These are phyloP conservation scores for Lodderomyces beijingensis DNA, from an alignment of 1,139 yeast species.

Conservation along the genomic window DNA sequence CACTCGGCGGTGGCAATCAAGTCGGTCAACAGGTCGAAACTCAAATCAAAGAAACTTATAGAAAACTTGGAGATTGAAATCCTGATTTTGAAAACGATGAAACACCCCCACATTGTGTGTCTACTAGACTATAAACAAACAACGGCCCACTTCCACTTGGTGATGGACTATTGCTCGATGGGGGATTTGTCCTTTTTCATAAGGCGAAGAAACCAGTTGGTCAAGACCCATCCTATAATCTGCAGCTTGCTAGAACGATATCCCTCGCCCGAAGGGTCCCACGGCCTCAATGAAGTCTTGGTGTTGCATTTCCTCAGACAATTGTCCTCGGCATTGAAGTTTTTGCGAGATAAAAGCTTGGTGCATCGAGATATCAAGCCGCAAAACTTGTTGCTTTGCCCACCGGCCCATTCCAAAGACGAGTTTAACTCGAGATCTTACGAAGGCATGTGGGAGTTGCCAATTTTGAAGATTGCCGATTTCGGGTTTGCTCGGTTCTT, in stretches of 20 bases:
- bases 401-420: slow-evolving; percentile 58
- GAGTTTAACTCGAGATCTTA: slow-evolving; percentile 56
- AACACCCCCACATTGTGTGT: slow-evolving; percentile 90
- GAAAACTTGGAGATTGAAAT: slow-evolving; percentile 93
- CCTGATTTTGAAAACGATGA: slow-evolving; percentile 74
- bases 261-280: slow-evolving; percentile 74
- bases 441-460: slow-evolving; percentile 83
- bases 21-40: slow-evolving; percentile 76
- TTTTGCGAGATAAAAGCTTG: slow-evolving; percentile 74
- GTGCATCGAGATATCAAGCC: slow-evolving; percentile 96
- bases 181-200: slow-evolving; percentile 91
- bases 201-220: slow-evolving; percentile 66
- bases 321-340: slow-evolving; percentile 76
- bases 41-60: slow-evolving; percentile 78
- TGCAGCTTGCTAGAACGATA: slow-evolving; percentile 72
- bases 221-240: slow-evolving; percentile 73
- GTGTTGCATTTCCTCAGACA: slow-evolving; percentile 86
- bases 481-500: slow-evolving; percentile 95
- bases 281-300: slow-evolving; percentile 74
- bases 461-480: slow-evolving; percentile 89
- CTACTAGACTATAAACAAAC: slow-evolving; percentile 80
- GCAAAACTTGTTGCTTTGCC: slow-evolving; percentile 79
- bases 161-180: slow-evolving; percentile 96
- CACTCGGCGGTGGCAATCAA: slow-evolving; percentile 46
- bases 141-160: slow-evolving; percentile 72